Conservation (phyloP, 1,284 basidiomycete species). For the Cryptococcus sp. region DNA sequence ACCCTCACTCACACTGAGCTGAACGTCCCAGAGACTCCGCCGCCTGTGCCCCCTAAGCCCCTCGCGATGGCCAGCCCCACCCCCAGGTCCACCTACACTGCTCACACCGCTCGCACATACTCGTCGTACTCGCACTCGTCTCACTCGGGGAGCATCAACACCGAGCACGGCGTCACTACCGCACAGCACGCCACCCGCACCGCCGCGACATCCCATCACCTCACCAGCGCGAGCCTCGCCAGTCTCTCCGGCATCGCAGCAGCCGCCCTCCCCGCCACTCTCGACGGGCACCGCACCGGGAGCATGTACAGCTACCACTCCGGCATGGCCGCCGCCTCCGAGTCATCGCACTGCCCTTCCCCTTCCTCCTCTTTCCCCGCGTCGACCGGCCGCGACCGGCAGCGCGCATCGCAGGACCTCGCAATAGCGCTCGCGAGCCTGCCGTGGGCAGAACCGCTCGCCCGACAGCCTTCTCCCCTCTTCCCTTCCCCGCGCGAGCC, state of each 20-base stretch:
- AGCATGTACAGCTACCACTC: not conserved
- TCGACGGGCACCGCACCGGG: not conserved
- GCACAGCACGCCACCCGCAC: slow-evolving; percentile 3
- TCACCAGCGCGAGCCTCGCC: not conserved
- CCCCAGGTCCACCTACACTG: slow-evolving; percentile 6
- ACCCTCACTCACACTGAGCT: too few species aligned
- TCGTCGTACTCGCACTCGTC: not conserved
- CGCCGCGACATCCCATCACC: slow-evolving; percentile 10
- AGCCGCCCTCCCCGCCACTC: not conserved
- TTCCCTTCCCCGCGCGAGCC: not conserved
- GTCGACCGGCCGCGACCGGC: not conserved
- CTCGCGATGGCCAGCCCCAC: not conserved
- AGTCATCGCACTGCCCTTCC: not conserved
- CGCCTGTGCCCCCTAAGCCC: slow-evolving; percentile 7
- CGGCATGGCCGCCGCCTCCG: not conserved
- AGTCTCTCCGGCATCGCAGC: not conserved
- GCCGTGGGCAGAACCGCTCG: slow-evolving; percentile 27
- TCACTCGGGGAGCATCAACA: not conserved
- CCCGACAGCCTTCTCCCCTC: slow-evolving; percentile 5
- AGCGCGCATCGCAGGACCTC: not conserved
- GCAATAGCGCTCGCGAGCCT: slow-evolving; percentile 15
- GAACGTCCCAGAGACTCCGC: slow-evolving; percentile 2
- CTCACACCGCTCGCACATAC: not conserved
- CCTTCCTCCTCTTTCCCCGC: too few species aligned
- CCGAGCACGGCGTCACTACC: slow-evolving; percentile 1